Evolutionary conservation across 805 yeast genomes (phyloP), one percentile per base, ranked within the genome.

Genomic region (Cyberlindnera euphorbiiphila): DNA sequence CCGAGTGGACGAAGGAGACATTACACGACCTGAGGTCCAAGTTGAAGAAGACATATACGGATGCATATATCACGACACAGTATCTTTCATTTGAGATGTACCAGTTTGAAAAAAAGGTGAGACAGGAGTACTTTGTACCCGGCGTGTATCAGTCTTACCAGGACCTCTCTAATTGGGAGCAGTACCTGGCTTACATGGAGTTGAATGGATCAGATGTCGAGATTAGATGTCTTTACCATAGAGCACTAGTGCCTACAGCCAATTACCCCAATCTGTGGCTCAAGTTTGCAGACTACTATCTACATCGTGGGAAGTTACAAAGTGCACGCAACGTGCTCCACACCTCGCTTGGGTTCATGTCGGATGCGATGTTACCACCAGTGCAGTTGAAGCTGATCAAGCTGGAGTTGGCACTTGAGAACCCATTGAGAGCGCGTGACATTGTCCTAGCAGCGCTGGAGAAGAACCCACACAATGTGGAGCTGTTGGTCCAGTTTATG

Each of bases 91-190:
- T 60, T 54, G 75, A 74, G 41, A 37, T 74, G 10, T 78, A 66
- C 53, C 55, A 60, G 8, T 78, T 54, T 54, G 86, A 80, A 43
- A 65, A 65, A 40, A 51, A 55, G 2, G 47, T 76, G 6, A 45
- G 53, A 6, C 43, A 57, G 9, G 68, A 67, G 7, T 70, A 60
- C 43, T 71, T 54, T 46, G 61, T 59, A 19, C 64, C 68, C 1
- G 51, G 58, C 11, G 42, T 53, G 7, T 39, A 63, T 9, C 48
- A 39, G 30, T 53, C 65, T 3, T 42, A 30, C 46, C 69, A 73
- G 34, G 84, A 82, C 46, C 51, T 81, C 15, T 71, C 69, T 14
- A 64, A 61, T 9, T 82, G 95, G 78, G 73, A 69, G 36, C 56
- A 64, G 20, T 86, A 81, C 54, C 49, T 83, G 25, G 70, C 69